phyloP scores from a whole-genome alignment of 306 rosid genomes.

The Oxytropis ochrocephala region DNA sequence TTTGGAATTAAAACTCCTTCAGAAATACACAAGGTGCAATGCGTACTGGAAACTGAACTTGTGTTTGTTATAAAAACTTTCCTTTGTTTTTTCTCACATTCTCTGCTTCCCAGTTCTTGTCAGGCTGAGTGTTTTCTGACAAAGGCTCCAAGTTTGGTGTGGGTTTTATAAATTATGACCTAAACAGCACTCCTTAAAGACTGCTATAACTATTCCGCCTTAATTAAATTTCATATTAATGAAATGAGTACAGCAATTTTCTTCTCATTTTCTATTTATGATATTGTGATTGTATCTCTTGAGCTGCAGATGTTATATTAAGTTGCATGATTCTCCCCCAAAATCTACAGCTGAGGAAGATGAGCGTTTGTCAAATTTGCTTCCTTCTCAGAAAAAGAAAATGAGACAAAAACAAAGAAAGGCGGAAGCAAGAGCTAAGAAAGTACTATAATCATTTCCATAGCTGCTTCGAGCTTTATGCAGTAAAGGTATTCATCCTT shows the following conservation, averaged over 20 bases:
- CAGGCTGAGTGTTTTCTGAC: not conserved
- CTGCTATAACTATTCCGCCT: not conserved
- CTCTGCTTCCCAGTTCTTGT: not conserved
- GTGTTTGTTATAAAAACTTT: not conserved
- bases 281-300: conserved; percentile 23
- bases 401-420: conserved; percentile 92
- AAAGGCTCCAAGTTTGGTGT: not conserved
- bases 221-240: not conserved
- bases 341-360: conserved; percentile 78
- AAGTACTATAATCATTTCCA: conserved; percentile 40
- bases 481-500: conserved; percentile 11
- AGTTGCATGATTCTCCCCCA: conserved; percentile 77
- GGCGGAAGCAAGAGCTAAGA: conserved; percentile 94
- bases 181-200: not conserved
- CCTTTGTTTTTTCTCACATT: not conserved
- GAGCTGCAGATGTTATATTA: conserved; percentile 77
- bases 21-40: not conserved
- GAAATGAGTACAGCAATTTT: not conserved
- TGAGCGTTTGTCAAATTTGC: conserved; percentile 73
- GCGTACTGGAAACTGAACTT: not conserved
- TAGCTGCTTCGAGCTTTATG: conserved; percentile 17
- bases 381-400: conserved; percentile 94
- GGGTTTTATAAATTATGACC: not conserved
- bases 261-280: conserved; percentile 5
- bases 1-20: not conserved